These are phyloP conservation scores for Vitis hybrid DNA, from an alignment of 177 flowering plant genomes.

Conservation along the genomic window DNA sequence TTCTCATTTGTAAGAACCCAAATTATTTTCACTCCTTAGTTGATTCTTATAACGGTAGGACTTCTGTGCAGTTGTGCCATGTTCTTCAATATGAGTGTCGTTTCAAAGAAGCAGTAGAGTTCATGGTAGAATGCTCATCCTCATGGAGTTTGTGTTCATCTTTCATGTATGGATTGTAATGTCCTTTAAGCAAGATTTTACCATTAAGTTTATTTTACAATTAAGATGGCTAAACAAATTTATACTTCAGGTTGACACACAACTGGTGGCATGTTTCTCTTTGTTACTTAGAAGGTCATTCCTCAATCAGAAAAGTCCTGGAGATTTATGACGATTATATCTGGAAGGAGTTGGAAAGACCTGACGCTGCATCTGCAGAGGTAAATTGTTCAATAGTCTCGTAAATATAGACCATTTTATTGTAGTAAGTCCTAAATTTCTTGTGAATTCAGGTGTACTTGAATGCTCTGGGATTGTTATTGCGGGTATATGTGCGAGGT, in stretches of 20 bases:
- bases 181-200: neutral
- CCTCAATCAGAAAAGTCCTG: slow-evolving; percentile 49
- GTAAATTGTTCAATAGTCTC: slow-evolving; percentile 31
- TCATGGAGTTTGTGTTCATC: slow-evolving; percentile 78
- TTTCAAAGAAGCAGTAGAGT: slow-evolving; percentile 86
- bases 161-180: slow-evolving; percentile 53
- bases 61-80: slow-evolving; percentile 81
- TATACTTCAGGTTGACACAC: slow-evolving; percentile 69
- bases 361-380: slow-evolving; percentile 60
- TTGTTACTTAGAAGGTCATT: slow-evolving; percentile 87
- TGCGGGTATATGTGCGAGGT: slow-evolving; percentile 66
- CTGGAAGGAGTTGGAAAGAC: slow-evolving; percentile 77
- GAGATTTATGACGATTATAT: slow-evolving; percentile 73
- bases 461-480: slow-evolving; percentile 75
- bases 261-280: slow-evolving; percentile 99
- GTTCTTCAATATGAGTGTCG: slow-evolving; percentile 76
- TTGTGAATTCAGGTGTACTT: slow-evolving; percentile 62
- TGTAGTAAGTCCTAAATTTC: neutral
- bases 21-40: neutral
- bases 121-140: slow-evolving; percentile 79
- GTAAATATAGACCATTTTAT: neutral
- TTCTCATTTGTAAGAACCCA: neutral
- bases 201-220: neutral
- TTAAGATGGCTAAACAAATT: slow-evolving; percentile 4
- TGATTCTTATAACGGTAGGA: neutral